These are phyloP conservation scores for Phytophthora nicotianae DNA, from an alignment of 352 stramenopile species.

Conservation along the genomic window DNA sequence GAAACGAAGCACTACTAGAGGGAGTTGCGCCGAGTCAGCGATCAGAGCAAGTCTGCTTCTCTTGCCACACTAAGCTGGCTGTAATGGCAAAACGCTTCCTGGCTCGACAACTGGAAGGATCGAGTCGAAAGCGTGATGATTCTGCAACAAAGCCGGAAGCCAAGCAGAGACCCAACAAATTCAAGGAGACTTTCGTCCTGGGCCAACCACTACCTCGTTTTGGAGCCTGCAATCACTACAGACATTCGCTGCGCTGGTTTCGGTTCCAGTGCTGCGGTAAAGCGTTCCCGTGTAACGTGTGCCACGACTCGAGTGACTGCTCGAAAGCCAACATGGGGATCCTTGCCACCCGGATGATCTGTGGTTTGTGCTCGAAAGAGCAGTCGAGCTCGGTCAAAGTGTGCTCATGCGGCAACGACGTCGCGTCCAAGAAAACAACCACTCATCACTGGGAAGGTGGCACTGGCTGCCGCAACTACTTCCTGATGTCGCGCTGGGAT, in stretches of 20 bases:
- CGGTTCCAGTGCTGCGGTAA: slow-evolving; percentile 84
- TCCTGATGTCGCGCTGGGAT: slow-evolving; percentile 60
- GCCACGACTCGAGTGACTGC: slow-evolving; percentile 69
- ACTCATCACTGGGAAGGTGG: slow-evolving; percentile 74
- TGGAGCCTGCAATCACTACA: slow-evolving; percentile 72
- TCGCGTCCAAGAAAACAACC: slow-evolving; percentile 43
- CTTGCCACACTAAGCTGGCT: slow-evolving; percentile 49
- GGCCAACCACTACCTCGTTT: slow-evolving; percentile 70
- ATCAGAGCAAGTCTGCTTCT: slow-evolving; percentile 62
- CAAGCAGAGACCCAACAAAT: slow-evolving; percentile 35
- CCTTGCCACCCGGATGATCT: slow-evolving; percentile 79
- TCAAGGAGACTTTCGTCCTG: slow-evolving; percentile 54
- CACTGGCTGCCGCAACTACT: slow-evolving; percentile 59
- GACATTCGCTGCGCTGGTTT: slow-evolving; percentile 75
- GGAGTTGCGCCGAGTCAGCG: slow-evolving; percentile 48
- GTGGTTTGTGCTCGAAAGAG: slow-evolving; percentile 76
- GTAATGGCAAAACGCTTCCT: slow-evolving; percentile 60
- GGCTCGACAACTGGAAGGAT: slow-evolving; percentile 19
- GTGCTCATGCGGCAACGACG: slow-evolving; percentile 61
- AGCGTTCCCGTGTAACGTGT: slow-evolving; percentile 74
- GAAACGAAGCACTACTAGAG: slow-evolving; percentile 55
- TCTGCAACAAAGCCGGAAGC: slow-evolving; percentile 22
- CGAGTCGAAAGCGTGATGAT: slow-evolving; percentile 7
- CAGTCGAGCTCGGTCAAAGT: slow-evolving; percentile 71
- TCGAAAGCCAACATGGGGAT: slow-evolving; percentile 62